Evolutionary conservation across 1,139 yeast species (phyloP), one percentile per base, ranked within the genome.

Genomic region (Blastobotrys serpentis): DNA sequence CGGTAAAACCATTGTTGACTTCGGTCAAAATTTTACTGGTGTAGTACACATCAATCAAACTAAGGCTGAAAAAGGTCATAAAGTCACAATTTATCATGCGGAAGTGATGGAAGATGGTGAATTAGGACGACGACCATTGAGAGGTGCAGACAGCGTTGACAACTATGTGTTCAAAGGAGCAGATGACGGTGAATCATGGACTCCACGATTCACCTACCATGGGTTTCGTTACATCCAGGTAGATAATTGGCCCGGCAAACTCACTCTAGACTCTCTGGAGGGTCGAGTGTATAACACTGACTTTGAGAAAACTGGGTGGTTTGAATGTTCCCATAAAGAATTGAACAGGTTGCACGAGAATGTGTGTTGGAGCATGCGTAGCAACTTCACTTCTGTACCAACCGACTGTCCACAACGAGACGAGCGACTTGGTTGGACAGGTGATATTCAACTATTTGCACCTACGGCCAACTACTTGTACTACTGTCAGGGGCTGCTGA

Each of bases 331-430:
- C 3, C 42, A 58, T 33, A 16, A 38, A 14, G 14, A 40, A 42
- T 25, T 58, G 7, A 58, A 56, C 41, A 43, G 50, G 37, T 50
- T 58, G 4, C 54, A 52, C 29, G 44, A 48, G 29, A 58, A 58
- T 23, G 54, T 56, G 4, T 44, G 54, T 44, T 52, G 53, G 48
- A 56, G 61, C 34, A 55, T 55, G 52, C 47, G 56, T 13, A 55
- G 61, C 29, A 58, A 58, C 43, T 58, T 58, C 16, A 61, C 36
- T 14, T 46, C 57, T 8, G 48, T 57, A 13, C 60, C 60, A 4
- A 52, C 54, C 8, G 63, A 58, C 47, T 59, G 63, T 43, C 63
- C 63, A 11, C 63, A 59, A 47, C 50, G 63, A 41, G 63, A 59
- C 43, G 63, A 59, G 40, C 51, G 63, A 6, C 49, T 59, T 34